Evolutionary conservation across 805 yeast genomes (phyloP), one percentile per base, ranked within the genome.

Genomic region (Ogataea nakhonphanomensis): DNA sequence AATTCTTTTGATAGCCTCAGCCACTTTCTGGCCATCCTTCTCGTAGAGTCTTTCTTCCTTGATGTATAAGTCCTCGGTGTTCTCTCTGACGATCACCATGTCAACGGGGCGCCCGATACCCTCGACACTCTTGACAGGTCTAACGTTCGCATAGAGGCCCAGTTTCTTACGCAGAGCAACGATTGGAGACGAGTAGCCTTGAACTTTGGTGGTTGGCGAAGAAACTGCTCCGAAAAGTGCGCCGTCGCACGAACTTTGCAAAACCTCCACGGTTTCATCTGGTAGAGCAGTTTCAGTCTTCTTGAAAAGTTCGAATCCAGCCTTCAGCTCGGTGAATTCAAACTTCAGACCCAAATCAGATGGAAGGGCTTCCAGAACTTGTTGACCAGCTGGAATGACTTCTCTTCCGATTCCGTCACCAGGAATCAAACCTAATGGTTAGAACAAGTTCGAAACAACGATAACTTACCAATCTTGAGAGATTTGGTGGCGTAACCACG

Each of bases 381-480:
- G 85, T 53, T 79, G 78, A 54, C 99, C 99, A 31, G 98, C 95
- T 46, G 99, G 99, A 45, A 93, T 90, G 33, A 93, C 99, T 68
- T 93, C 99, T 58, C 84, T 79, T 41, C 99, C 99, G 54, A 93
- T 93, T 51, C 99, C 99, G 64, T 93, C 99, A 62, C 99, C 99
- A 37, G 99, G 96, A 54, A 93, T 90, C 59, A 93, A 74, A 44
- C 54, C 54, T 43, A 46, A 37, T 41, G 32, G 13, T 23, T 30
- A 20, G 20, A 29, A 29, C 33, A 7, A 8, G 10, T 10, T 2
- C 8, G 13, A 8, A 5, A 11, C 1, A 7, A 24, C 10, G 3
- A 20, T 1, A 21, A 57, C 59, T 25, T 47, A 57, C 77, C 84
- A 49, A 78, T 76, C 40, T 71, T 77, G 33, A 78, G 60, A 21